Percentiles rank a stretch among this genome's conserved stretches.
Evolutionary conservation across 2,329 filamentous ascomycete genomes (phyloP).

Genomic region (Alternaria dauci): DNA sequence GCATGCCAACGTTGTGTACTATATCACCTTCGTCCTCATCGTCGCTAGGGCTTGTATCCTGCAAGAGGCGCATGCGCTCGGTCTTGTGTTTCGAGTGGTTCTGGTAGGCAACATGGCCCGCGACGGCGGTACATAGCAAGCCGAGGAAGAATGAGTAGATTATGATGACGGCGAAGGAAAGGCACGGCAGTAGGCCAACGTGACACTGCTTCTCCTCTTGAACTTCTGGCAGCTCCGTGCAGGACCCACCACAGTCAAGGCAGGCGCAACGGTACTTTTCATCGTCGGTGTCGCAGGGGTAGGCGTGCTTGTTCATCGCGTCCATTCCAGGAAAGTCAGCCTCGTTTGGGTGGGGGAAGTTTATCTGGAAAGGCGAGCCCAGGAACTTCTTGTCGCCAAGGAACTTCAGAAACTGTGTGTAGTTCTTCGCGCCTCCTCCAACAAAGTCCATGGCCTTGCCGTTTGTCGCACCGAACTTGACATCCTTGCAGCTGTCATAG

Average conservation of each 20-base stretch:
- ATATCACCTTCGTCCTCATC: slow-evolving; percentile 94
- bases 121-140: slow-evolving; percentile 70
- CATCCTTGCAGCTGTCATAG: slow-evolving; percentile 97
- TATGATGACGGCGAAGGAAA: slow-evolving; percentile 91
- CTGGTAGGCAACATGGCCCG: slow-evolving; percentile 78
- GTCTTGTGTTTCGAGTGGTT: slow-evolving; percentile 77
- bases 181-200: slow-evolving; percentile 87
- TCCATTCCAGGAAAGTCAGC: slow-evolving; percentile 74
- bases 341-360: slow-evolving; percentile 73
- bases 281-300: slow-evolving; percentile 90
- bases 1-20: slow-evolving; percentile 76
- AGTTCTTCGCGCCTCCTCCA: slow-evolving; percentile 92
- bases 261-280: slow-evolving; percentile 89
- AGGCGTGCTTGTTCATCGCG: slow-evolving; percentile 74
- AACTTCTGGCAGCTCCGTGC: slow-evolving; percentile 82
- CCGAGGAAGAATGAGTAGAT: slow-evolving; percentile 80
- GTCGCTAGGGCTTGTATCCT: slow-evolving; percentile 83
- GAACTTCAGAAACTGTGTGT: slow-evolving; percentile 86
- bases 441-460: slow-evolving; percentile 95
- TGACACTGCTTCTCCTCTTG: slow-evolving; percentile 74
- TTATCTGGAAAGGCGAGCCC: slow-evolving; percentile 97
- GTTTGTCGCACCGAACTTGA: slow-evolving; percentile 96
- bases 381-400: slow-evolving; percentile 89
- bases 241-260: slow-evolving; percentile 88
- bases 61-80: slow-evolving; percentile 84